These are phyloP conservation scores for Ilex aquifolium DNA, from an alignment of 257 asterid species.

Conservation along the genomic window DNA sequence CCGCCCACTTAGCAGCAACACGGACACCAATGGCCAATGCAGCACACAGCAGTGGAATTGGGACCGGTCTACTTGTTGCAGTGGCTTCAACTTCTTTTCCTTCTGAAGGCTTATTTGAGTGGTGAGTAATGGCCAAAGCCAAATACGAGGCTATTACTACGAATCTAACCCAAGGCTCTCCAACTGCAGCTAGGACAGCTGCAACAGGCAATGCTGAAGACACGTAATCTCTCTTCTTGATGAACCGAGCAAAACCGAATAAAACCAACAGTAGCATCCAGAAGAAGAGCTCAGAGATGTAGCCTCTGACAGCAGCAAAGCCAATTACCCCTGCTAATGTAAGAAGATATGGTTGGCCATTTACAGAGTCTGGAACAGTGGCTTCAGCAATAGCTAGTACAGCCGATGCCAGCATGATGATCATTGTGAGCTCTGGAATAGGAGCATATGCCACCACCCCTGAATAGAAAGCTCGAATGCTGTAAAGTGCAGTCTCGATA, in stretches of 20 bases:
- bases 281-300: conserved; percentile 67
- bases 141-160: conserved; percentile 45
- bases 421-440: conserved; percentile 52
- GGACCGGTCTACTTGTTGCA: conserved; percentile 38
- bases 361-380: conserved; percentile 64
- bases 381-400: conserved; percentile 69
- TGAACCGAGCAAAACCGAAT: conserved; percentile 51
- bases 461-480: conserved; percentile 67
- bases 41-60: conserved; percentile 66
- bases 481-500: conserved; percentile 48
- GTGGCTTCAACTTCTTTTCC: conserved; percentile 20
- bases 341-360: conserved; percentile 69
- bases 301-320: conserved; percentile 70
- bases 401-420: conserved; percentile 61
- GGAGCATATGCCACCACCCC: conserved; percentile 77
- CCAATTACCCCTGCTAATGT: conserved; percentile 70
- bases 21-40: conserved; percentile 74
- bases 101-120: conserved; percentile 22
- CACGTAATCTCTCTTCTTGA: conserved; percentile 68
- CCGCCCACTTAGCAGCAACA: conserved; percentile 85
- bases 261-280: conserved; percentile 66
- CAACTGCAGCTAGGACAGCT: conserved; percentile 73
- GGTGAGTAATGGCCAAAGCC: conserved; percentile 55
- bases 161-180: conserved; percentile 89
- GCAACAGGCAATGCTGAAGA: conserved; percentile 77